Evolutionary conservation across 2,329 filamentous ascomycete species (phyloP).

Genomic region (Apiospora hydei): DNA sequence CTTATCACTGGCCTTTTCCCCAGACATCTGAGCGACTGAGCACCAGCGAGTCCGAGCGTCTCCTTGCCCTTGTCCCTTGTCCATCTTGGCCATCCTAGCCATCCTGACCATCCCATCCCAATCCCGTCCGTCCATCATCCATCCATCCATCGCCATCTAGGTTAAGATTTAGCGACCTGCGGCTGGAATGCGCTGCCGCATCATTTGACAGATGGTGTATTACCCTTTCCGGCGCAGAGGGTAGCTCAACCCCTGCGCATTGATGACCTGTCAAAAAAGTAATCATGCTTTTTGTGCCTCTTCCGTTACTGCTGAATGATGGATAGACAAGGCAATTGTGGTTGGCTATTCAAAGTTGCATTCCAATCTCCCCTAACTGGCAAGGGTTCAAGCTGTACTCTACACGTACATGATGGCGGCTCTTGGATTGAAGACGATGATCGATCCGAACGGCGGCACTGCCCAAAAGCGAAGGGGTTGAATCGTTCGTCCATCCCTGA

Average conservation of each 20-base stretch:
- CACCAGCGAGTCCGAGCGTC: slow-evolving; percentile 11
- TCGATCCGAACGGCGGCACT: not conserved
- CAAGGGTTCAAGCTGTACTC: not conserved
- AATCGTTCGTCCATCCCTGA: slow-evolving; percentile 8
- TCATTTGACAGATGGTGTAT: slow-evolving; percentile 15
- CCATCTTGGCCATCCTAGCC: not conserved
- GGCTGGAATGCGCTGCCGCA: slow-evolving; percentile 16
- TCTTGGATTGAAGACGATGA: not conserved
- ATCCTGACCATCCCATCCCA: not conserved
- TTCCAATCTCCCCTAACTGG: slow-evolving; percentile 10
- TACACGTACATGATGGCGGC: not conserved
- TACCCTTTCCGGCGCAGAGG: slow-evolving; percentile 12
- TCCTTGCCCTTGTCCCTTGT: not conserved
- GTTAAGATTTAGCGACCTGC: not conserved
- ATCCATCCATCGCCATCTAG: not conserved
- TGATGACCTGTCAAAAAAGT: slow-evolving; percentile 18
- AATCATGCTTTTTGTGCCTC: not conserved
- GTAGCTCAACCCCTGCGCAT: slow-evolving; percentile 9
- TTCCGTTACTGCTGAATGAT: slow-evolving; percentile 5
- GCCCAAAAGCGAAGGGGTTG: slow-evolving; percentile 1
- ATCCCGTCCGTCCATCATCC: not conserved
- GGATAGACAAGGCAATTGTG: slow-evolving; percentile 4
- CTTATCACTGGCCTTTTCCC: not conserved
- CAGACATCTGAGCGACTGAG: slow-evolving; percentile 15
- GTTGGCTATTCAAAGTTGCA: not conserved